Base-by-base conservation (phyloP, 257 asterid genomes). In the Plantago elongata region DNA sequence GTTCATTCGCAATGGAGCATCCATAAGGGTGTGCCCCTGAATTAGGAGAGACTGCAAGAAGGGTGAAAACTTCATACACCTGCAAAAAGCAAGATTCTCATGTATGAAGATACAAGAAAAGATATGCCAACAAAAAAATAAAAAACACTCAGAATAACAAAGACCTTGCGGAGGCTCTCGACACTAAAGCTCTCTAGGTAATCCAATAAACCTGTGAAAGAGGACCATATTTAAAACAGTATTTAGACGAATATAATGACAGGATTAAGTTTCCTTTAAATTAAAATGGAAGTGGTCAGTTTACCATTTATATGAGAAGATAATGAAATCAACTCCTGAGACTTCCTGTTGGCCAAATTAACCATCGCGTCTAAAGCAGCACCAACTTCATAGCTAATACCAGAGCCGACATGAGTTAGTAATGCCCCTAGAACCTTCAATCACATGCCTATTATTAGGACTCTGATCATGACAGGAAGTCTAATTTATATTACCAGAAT, bases 321-420 rank as follows among this genome's bases (percentile, higher is more conserved):
- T 49, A 89, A 82, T 61, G 78, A 79, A 77, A 83, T 68, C 78
- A 89, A 70, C 72, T 89, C 95, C 77, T 74, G 85, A 45, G 95
- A 73, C 73, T 78, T 80, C 61, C 73, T 82, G 58, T 79, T 65
- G 17, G 95, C 90, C 63, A 89, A 77, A 73, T 70, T 69, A 72
- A 78, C 83, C 88, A 89, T 46, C 59, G 87, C 83, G 54, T 86
- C 90, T 73, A 89, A 77, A 74, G 95, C 88, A 75, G 88, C 78
- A 72, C 72, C 79, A 63, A 81, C 95, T 79, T 89, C 95, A 76
- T 69, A 68, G 75, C 65, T 67, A 58, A 84, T 72, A 66, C 96
- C 94, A 74, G 95, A 86, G 72, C 96, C 96, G 70, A 86, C 85
- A 57, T 89, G 96, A 30, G 94, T 77, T 56, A 84, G 74, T 73